These are phyloP conservation scores for Earliella scabrosa DNA, from an alignment of 1,284 basidiomycete genomes.

Conservation along the genomic window DNA sequence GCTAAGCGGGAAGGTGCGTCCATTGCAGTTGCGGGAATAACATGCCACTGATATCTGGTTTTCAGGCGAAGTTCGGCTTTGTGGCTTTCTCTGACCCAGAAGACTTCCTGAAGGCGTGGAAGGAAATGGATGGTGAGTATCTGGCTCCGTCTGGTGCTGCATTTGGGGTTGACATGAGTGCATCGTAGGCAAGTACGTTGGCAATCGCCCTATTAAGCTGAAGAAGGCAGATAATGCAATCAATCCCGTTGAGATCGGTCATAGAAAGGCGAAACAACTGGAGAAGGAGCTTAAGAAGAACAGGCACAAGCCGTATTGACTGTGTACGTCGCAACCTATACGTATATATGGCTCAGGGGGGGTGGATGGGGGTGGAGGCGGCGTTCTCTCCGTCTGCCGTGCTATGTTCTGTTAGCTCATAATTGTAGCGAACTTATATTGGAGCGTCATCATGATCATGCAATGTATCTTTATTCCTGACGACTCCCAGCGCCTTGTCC, in stretches of 20 bases:
- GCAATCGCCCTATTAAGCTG: slow-evolving; percentile 91
- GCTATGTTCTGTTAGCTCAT: too few species aligned
- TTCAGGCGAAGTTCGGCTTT: slow-evolving; percentile 94
- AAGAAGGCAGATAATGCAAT: slow-evolving; percentile 89
- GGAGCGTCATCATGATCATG: too few species aligned
- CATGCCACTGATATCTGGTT: slow-evolving; percentile 1
- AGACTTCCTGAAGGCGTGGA: slow-evolving; percentile 98
- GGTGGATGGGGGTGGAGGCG: too few species aligned
- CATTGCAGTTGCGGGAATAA: neutral
- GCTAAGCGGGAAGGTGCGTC: slow-evolving; percentile 81
- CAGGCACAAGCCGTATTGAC: slow-evolving; percentile 72
- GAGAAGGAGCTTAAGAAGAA: slow-evolving; percentile 86
- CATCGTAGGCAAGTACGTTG: slow-evolving; percentile 89
- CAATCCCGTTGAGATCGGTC: slow-evolving; percentile 91
- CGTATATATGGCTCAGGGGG: too few species aligned
- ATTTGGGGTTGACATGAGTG: neutral
- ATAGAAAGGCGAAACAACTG: slow-evolving; percentile 83
- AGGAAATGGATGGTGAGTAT: slow-evolving; percentile 94
- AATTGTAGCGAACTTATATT: too few species aligned
- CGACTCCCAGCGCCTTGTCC: too few species aligned
- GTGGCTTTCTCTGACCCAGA: slow-evolving; percentile 98
- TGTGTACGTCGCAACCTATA: too few species aligned
- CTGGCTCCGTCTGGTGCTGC: neutral
- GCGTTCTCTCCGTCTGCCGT: too few species aligned
- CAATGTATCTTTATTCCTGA: too few species aligned